Evolutionary conservation across 805 yeast species (phyloP), one percentile per base, ranked within the genome.

Genomic region (Ogataea paraovalis): DNA sequence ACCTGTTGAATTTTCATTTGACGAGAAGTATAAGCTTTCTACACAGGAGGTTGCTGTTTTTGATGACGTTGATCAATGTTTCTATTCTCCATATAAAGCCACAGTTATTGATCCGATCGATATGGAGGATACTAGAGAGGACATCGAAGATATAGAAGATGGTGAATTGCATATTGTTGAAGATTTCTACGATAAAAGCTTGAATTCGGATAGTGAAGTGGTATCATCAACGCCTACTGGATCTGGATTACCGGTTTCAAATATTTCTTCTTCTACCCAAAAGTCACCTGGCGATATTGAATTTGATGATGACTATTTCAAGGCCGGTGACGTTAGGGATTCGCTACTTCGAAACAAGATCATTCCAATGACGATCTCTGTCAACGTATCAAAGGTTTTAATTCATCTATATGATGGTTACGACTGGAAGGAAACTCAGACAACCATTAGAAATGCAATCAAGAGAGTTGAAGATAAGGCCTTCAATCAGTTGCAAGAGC

Each of bases 341-440:
- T 43, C 49, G 4, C 12, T 23, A n/a, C 8, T 23, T 8, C 25
- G 33, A 4, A 41, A 41, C 5, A 45, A 45, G 6, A 47, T 59
- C 1, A 56, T 58, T 19, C 74, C 74, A 10, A 32, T 70, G 47
- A 44, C 54, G 1, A 37, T 71, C 1, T 52, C 56, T 20, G 40
- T 75, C 1, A 68, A 69, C 39, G 58, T 75, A 4, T 61, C 73
- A 2, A 73, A 73, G 42, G 64, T 71, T 0, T 60, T 57, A 1
- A 57, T 85, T 2, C 77, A 72, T 43, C 66, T 92, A 18, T 82
- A 78, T 62, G 99, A 94, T 68, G 99, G 99, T 0, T 94, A 83
- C 60, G 98, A 94, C 57, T 90, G 97, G 95, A 77, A 76, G 46
- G 78, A 79, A 39, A 89, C 98, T 0, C 74, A 96, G 48, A 72